Evolutionary conservation across 192 early-diverging fungal species (phyloP), one percentile per base, ranked within the genome.

Genomic region (Phycomyces nitens): DNA sequence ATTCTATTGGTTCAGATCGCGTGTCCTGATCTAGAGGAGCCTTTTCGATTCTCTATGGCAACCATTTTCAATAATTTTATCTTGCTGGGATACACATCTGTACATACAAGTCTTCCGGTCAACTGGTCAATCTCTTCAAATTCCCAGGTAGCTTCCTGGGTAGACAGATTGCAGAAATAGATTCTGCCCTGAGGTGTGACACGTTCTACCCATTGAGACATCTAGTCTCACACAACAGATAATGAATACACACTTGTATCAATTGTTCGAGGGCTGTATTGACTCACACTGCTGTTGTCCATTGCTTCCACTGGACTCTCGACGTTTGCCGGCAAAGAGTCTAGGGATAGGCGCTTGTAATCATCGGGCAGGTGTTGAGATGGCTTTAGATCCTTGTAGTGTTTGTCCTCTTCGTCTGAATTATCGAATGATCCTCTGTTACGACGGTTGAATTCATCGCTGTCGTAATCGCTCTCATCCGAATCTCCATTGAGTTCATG

Each of bases 151-250:
- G 72, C 79, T 55, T 86, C 80, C 38, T 86, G 82, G 4, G 86
- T 84, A 3, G 83, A 41, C 50, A 77, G 69, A 65, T 88, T 85
- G 65, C 74, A 81, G 63, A 72, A 88, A 43, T 86, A 88, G 2
- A 60, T 7, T n/a, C 70, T 58, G 12, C 85, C 80, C 65, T 88
- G 83, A 0, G 71, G 66, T 1, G 80, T 77, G 20, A 56, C 16
- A 43, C 80, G 80, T 41, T 77, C 66, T 6, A 79, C 80, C 86
- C 86, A 88, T 54, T 80, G 74, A 16, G 65, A 66, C 38, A 84
- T 77, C 38, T 84, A 34, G 29, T 7, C 2, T 34, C 29, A 34
- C 7, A 34, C 41, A n/a, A n/a, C n/a, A n/a, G n/a, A 50, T 74
- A 39, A 20, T 12, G 24, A 56, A 62, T n/a, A 49, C 11, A 57